Percentiles rank a stretch among this genome's conserved stretches.
These are phyloP conservation scores for Spinacia oleracea DNA, from an alignment of 179 eudicot genomes.

Conservation along the genomic window DNA sequence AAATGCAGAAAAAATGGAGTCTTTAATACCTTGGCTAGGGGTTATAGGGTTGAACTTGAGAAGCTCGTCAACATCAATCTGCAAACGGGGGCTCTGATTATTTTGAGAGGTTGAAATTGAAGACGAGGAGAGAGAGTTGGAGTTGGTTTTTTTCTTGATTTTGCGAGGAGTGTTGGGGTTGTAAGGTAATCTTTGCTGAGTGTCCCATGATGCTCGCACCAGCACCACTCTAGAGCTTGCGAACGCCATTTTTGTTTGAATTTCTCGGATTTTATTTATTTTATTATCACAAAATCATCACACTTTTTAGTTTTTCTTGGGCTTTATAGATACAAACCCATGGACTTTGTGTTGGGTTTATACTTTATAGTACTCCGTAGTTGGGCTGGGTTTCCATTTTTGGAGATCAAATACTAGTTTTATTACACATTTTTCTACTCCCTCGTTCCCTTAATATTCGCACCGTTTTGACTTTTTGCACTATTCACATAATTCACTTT, in stretches of 20 bases:
- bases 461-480: no score
- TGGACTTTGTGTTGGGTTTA: no score
- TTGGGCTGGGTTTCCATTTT: no score
- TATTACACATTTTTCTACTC: no score
- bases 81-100: constrained; percentile 24
- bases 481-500: no score
- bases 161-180: constrained; percentile 61
- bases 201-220: constrained; percentile 64
- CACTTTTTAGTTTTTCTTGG: no score
- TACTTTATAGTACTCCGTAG: no score
- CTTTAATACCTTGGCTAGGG: constrained; percentile 41
- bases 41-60: constrained; percentile 37
- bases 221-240: constrained; percentile 24
- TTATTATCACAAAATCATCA: no score
- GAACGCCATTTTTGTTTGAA: constrained; percentile 32
- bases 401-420: no score
- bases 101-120: constrained; percentile 15
- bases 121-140: constrained; percentile 15
- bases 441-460: no score
- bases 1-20: not conserved
- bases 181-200: constrained; percentile 61
- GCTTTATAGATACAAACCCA: no score
- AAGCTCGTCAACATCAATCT: constrained; percentile 48
- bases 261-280: not conserved
- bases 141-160: constrained; percentile 32